These are phyloP conservation scores for Stentor coeruleus DNA, from an alignment of 73 alveolate genomes.

Conservation along the genomic window DNA sequence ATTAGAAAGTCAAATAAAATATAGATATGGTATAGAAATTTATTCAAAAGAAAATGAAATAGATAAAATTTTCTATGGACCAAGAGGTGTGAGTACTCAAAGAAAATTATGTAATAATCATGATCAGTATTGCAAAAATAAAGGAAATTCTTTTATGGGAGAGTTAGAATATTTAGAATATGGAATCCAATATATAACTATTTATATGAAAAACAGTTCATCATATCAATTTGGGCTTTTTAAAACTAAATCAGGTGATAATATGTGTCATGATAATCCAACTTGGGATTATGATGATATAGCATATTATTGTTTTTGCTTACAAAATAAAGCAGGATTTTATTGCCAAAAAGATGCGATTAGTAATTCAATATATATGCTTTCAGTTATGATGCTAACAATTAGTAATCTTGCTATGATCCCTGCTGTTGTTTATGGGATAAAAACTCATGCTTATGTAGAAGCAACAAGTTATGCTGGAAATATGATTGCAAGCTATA, in stretches of 20 bases:
- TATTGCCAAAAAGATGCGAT: slow-evolving; percentile 8
- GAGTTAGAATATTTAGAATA: background rate
- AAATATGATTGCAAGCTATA: slow-evolving; percentile 18
- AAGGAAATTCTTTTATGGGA: background rate
- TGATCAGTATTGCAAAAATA: background rate
- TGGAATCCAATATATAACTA: background rate
- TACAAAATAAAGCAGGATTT: slow-evolving; percentile 1
- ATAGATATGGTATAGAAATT: background rate
- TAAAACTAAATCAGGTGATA: background rate
- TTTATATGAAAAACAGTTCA: background rate
- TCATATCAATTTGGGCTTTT: background rate
- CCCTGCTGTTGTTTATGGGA: slow-evolving; percentile 3
- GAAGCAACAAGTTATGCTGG: background rate
- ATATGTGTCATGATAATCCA: background rate
- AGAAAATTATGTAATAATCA: background rate
- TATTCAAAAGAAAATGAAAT: background rate
- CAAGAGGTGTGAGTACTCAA: background rate
- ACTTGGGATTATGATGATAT: background rate
- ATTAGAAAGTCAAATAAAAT: background rate
- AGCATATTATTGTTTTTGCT: background rate
- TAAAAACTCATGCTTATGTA: background rate
- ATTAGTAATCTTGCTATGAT: background rate
- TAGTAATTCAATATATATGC: background rate
- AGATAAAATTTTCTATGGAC: background rate
- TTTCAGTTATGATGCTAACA: background rate